Percentiles rank a stretch among this genome's conserved stretches.
Conservation (phyloP, 164 flowering plant species). For the Warburgia ugandensis region DNA sequence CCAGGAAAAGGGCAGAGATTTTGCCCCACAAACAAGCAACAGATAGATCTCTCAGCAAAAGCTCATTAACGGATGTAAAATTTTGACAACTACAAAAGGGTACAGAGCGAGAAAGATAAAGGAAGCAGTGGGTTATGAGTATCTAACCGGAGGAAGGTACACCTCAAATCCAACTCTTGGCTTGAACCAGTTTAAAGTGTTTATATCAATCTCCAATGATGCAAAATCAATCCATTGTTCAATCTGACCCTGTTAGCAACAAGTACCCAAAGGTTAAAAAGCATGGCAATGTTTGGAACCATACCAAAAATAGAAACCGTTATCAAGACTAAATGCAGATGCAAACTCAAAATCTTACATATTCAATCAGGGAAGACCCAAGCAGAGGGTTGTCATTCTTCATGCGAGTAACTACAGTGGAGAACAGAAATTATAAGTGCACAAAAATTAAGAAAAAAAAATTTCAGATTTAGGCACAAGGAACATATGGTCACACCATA, state of each 20-base stretch:
- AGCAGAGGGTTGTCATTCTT: slow-evolving; percentile 50
- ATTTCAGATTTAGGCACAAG: neutral
- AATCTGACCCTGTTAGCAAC: slow-evolving; percentile 58
- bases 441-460: neutral
- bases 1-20: too few relatives aligned
- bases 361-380: slow-evolving; percentile 66
- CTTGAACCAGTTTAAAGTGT: slow-evolving; percentile 31
- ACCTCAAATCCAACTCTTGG: slow-evolving; percentile 44
- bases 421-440: neutral
- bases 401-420: slow-evolving; percentile 54
- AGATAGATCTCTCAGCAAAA: too few relatives aligned
- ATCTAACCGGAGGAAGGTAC: slow-evolving; percentile 8
- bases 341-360: slow-evolving; percentile 34
- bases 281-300: neutral
- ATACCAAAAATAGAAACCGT: neutral
- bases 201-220: slow-evolving; percentile 53
- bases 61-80: too few relatives aligned
- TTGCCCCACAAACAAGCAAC: too few relatives aligned
- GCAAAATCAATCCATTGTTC: slow-evolving; percentile 94
- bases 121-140: neutral
- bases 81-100: too few relatives aligned
- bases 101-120: neutral
- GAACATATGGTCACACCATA: slow-evolving; percentile 36
- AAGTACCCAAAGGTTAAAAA: neutral
- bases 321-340: neutral